Evolutionary conservation across 768 basidiomycete genomes (phyloP).

Genomic region (Leucogyrophana mollusca): DNA sequence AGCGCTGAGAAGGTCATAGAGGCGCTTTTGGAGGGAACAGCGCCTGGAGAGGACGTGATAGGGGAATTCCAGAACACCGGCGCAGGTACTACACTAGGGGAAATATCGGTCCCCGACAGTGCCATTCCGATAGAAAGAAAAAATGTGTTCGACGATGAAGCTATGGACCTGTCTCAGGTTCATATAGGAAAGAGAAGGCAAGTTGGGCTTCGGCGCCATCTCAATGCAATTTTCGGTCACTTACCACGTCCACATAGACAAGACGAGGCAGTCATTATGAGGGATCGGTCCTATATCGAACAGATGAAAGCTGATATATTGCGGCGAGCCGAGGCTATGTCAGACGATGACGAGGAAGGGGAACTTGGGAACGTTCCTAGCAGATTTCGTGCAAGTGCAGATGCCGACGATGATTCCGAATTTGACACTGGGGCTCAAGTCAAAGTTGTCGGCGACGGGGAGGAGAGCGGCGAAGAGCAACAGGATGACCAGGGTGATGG

Average conservation of each 20-base stretch:
- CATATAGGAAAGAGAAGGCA: slow-evolving; percentile 67
- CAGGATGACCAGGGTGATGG: slow-evolving; percentile 35
- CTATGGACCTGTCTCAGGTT: slow-evolving; percentile 60
- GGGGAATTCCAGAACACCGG: slow-evolving; percentile 19
- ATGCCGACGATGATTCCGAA: slow-evolving; percentile 56
- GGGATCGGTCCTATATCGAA: slow-evolving; percentile 61
- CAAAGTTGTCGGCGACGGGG: slow-evolving; percentile 61
- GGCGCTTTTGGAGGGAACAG: slow-evolving; percentile 74
- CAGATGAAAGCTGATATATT: slow-evolving; percentile 84
- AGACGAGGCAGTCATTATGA: slow-evolving; percentile 42
- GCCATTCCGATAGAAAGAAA: slow-evolving; percentile 41
- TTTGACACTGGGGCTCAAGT: slow-evolving; percentile 39
- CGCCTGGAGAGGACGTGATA: slow-evolving; percentile 40
- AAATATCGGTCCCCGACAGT: background rate
- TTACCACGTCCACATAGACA: slow-evolving; percentile 32
- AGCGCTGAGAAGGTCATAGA: slow-evolving; percentile 63
- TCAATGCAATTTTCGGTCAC: background rate
- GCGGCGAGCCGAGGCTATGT: slow-evolving; percentile 66
- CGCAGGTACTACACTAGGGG: background rate
- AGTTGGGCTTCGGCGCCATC: slow-evolving; percentile 13
- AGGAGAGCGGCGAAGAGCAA: slow-evolving; percentile 41
- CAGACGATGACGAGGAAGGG: slow-evolving; percentile 65
- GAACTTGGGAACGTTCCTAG: slow-evolving; percentile 33
- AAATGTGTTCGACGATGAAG: slow-evolving; percentile 77
- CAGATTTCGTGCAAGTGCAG: slow-evolving; percentile 15